Conservation (phyloP, 805 yeast genomes). For the Pichia exigua region DNA sequence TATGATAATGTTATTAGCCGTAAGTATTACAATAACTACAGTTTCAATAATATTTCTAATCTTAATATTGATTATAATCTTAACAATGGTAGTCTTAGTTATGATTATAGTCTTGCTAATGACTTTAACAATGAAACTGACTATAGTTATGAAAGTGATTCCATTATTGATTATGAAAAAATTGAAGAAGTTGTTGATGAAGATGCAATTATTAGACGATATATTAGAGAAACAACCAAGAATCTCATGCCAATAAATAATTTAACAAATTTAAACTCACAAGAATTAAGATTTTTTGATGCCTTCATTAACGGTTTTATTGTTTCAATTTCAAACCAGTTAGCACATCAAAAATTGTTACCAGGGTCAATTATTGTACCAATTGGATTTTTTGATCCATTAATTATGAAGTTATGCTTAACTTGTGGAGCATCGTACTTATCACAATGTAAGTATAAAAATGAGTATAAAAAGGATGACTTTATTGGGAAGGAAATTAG, state of each 20-base stretch:
- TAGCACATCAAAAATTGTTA: constrained; percentile 33
- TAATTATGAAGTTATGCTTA: constrained; percentile 28
- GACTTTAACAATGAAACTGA: background rate
- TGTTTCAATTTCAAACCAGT: constrained; percentile 34
- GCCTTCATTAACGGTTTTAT: constrained; percentile 35
- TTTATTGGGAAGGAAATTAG: constrained; percentile 16
- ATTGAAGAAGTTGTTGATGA: background rate
- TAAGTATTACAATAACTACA: too few species aligned
- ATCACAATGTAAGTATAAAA: constrained; percentile 11
- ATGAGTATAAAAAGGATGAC: constrained; percentile 17
- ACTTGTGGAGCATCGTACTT: constrained; percentile 37
- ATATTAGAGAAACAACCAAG: constrained; percentile 8
- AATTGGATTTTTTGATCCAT: constrained; percentile 23
- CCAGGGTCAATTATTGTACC: constrained; percentile 35
- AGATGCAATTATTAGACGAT: constrained; percentile 20
- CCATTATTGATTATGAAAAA: background rate
- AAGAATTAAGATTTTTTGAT: constrained; percentile 16
- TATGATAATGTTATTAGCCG: too few species aligned
- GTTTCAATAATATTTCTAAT: too few species aligned
- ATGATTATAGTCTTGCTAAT: too few species aligned
- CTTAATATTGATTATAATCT: too few species aligned
- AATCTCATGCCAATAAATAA: background rate
- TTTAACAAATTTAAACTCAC: background rate
- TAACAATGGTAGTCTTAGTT: background rate
- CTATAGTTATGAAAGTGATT: background rate